A percentile compares a stretch with the other conserved stretches of the same genome.
Evolutionary conservation across 1,284 basidiomycete genomes (phyloP).

Genomic region (Microbotryum saponariae): DNA sequence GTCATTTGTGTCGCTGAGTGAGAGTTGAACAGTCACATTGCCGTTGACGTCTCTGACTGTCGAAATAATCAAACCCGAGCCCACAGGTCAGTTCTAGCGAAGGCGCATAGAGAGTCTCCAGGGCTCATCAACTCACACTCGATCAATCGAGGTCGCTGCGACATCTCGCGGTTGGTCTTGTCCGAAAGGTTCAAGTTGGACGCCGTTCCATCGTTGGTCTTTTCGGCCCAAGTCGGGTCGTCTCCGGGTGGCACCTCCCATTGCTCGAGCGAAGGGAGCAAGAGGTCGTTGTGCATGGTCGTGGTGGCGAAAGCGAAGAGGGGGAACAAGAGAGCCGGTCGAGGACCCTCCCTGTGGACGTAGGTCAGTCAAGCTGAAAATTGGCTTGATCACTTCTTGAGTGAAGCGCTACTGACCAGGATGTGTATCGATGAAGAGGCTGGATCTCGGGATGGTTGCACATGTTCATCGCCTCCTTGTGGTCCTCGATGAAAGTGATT

Average conservation of each 20-base stretch:
- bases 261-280: constrained; percentile 36
- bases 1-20: constrained; percentile 13
- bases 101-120: background rate
- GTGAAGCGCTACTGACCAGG: constrained; percentile 11
- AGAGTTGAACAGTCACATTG: constrained; percentile 7
- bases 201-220: constrained; percentile 41
- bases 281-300: constrained; percentile 33
- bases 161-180: constrained; percentile 17
- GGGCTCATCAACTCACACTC: constrained; percentile 2
- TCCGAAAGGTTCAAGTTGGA: constrained; percentile 38
- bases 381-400: too few species aligned
- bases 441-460: constrained; percentile 29
- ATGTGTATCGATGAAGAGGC: constrained; percentile 27
- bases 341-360: constrained; percentile 26
- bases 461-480: constrained; percentile 30
- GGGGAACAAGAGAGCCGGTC: constrained; percentile 29
- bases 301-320: constrained; percentile 35
- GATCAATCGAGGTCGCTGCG: constrained; percentile 23
- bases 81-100: background rate
- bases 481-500: constrained; percentile 26
- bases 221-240: constrained; percentile 41
- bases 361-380: background rate
- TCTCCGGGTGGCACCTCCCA: constrained; percentile 25
- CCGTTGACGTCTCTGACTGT: constrained; percentile 9
- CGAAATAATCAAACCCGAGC: background rate